Conservation (phyloP, 768 basidiomycete species). For the Ramaria sp. region DNA sequence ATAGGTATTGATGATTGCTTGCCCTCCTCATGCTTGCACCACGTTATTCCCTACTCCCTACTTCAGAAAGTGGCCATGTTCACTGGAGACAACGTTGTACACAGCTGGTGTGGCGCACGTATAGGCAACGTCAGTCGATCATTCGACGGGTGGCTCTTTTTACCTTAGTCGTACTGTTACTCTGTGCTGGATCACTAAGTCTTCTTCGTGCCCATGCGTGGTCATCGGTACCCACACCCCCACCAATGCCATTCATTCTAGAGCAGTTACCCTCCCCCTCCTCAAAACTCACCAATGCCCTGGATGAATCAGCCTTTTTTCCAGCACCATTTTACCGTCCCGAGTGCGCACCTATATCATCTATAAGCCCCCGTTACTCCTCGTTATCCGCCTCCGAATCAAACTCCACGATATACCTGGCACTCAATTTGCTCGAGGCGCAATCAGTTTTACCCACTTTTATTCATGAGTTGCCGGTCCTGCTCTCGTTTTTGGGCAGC, state of each 20-base stretch:
- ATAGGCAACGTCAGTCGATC: too few relatives aligned
- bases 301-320: background rate
- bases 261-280: background rate
- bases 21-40: too few relatives aligned
- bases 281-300: background rate
- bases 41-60: too few relatives aligned
- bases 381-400: background rate
- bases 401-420: constrained; percentile 24
- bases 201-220: background rate
- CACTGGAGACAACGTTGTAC: too few relatives aligned
- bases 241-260: background rate
- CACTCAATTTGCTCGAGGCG: constrained; percentile 37
- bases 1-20: too few relatives aligned
- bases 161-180: too few relatives aligned
- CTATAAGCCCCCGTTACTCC: constrained; percentile 1
- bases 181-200: too few relatives aligned
- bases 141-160: too few relatives aligned
- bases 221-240: background rate
- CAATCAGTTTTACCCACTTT: constrained; percentile 37
- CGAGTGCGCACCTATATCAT: background rate
- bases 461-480: constrained; percentile 31
- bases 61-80: too few relatives aligned
- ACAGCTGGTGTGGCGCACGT: too few relatives aligned
- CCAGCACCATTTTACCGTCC: constrained; percentile 2
- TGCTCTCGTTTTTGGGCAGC: constrained; percentile 30